Base-by-base conservation (phyloP, 2,329 filamentous ascomycete species). In the Rutstroemia sp. region DNA sequence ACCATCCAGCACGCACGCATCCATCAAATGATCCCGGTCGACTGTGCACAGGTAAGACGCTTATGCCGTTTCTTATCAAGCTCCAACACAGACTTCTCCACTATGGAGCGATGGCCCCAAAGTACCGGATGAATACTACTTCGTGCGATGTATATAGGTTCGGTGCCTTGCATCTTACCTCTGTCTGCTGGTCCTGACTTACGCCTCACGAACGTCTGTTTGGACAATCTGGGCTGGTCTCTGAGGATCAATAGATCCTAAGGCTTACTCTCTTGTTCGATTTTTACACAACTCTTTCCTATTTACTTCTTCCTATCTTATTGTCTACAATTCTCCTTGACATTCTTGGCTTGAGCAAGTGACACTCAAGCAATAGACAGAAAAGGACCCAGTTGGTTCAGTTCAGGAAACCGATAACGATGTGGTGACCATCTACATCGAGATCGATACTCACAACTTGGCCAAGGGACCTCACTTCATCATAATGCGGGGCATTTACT, bases 261-360 rank as follows among this genome's bases (percentile, higher is more conserved):
- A 83, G 84, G 84, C 80, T 80, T 30, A 79, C 78, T 69, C 68
- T 54, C 67, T 68, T 66, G 38, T 53, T 60, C 57, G 66, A 61
- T 21, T 68, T 67, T 51, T 19, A 44, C 9, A 12, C 17, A 44
- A 19, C 40, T 44, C 17, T 21, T 44, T 44, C 40, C 5, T 44
- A 23, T 44, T 44, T 44, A 44, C 17, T 44, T 23, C 17, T 44
- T 19, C 40, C 21, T 21, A 19, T 19, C 21, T 65, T 62, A 5
- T 67, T 65, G 27, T 70, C 64, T 61, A 78, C 79, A 23, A 49
- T 69, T 6, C 63, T 65, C n/a, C 65, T 63, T 56, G 66, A 66
- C 67, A 7, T 4, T 16, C 30, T 38, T 45, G 34, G 25, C 62
- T 67, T 27, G 67, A 65, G 54, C 67, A 65, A 10, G 60, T 65